Evolutionary conservation across 345 rosid genomes (phyloP), one percentile per base, ranked within the genome.

Genomic region (Isatis tinctoria): DNA sequence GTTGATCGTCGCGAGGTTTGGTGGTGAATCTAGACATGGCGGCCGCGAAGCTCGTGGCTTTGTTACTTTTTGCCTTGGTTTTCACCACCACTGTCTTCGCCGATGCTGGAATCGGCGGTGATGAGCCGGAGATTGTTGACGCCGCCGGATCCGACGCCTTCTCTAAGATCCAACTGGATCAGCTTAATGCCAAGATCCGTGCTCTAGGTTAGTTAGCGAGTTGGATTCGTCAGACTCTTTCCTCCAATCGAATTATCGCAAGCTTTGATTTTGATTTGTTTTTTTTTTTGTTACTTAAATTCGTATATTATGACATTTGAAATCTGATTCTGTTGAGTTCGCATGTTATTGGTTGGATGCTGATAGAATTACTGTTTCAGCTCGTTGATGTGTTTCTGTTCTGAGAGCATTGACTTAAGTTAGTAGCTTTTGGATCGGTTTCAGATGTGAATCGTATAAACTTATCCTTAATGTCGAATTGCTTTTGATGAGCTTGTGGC

Each of bases 141-240:
- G 43, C 60, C 12, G 43, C 37, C 26, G 85, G 74, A 69, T 80
- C 83, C 49, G 81, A 60, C 10, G 88, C 40, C 9, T 76, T 82
- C n/a, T 72, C 79, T 36, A 81, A 79, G 86, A 76, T 76, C 78
- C 86, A 88, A 32, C 75, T 92, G 41, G 90, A 85, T 72, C 87
- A 79, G 43, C 90, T 88, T 48, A 78, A 83, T 47, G 81, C 92
- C 59, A 90, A 81, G 90, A 92, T 92, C 88, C 88, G 37, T 28
- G 65, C 79, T 13, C 87, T 88, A 39, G 98, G 98, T 92, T 74
- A 66, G 85, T 67, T n/a, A 32, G 3, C 59, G 4, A 65, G 43
- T 48, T 39, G 13, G 61, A 56, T 80, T 72, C 26, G 14, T 32
- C 40, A 2, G 8, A 16, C 58, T 8, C 28, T 48, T 64, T 37